These are phyloP conservation scores for Microdochium bolleyi DNA, from an alignment of 2,329 filamentous ascomycete species.

Conservation along the genomic window DNA sequence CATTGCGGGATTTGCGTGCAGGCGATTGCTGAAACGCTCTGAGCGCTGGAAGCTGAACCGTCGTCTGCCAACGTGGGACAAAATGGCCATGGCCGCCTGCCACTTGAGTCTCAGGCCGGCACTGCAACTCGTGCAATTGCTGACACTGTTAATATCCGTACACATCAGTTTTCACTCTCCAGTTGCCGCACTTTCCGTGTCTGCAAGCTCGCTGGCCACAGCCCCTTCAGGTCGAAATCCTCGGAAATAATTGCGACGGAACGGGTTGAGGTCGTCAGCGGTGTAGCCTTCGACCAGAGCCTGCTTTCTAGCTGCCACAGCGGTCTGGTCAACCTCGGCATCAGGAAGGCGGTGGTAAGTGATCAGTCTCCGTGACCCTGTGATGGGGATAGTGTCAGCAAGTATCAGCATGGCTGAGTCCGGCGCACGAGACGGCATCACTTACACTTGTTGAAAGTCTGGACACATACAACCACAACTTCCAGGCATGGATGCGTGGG, in stretches of 20 bases:
- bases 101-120: no score
- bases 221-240: constrained; percentile 35
- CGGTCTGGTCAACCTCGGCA: constrained; percentile 37
- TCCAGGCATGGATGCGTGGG: constrained; percentile 71
- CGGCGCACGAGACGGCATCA: neutral
- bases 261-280: constrained; percentile 53
- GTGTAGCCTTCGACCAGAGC: constrained; percentile 33
- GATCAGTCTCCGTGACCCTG: constrained; percentile 81
- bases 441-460: constrained; percentile 83
- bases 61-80: no score
- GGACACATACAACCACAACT: constrained; percentile 69
- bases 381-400: constrained; percentile 3
- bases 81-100: no score
- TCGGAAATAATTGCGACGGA: constrained; percentile 50
- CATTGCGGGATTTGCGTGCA: no score
- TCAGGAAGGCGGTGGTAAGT: constrained; percentile 72
- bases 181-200: neutral
- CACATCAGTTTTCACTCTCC: neutral
- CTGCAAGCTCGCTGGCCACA: constrained; percentile 2
- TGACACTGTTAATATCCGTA: no score
- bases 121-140: no score
- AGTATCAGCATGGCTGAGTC: neutral
- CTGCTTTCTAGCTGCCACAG: constrained; percentile 25
- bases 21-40: no score
- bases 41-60: no score